Conservation (phyloP, 2,329 filamentous ascomycete genomes). For the Stachybotrys chartarum region DNA sequence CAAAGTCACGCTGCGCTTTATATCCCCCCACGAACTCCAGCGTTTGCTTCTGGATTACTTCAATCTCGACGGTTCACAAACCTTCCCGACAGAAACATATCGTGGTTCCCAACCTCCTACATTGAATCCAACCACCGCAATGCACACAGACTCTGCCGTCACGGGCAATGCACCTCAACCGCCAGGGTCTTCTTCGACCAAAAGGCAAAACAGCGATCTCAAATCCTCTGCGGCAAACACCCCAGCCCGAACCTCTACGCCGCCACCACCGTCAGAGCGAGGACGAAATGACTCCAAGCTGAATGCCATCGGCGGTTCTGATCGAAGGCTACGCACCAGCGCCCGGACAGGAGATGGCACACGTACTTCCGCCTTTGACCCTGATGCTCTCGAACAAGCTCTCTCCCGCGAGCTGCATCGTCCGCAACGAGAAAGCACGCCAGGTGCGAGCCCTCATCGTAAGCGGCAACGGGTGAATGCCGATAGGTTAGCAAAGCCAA, state of each 20-base stretch:
- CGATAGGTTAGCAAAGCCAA: slow-evolving; percentile 41
- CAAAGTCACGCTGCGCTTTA: background rate
- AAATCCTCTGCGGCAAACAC: slow-evolving; percentile 22
- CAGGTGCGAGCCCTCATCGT: slow-evolving; percentile 46
- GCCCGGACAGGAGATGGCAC: slow-evolving; percentile 26
- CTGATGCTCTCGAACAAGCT: slow-evolving; percentile 42
- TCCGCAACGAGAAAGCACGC: slow-evolving; percentile 44
- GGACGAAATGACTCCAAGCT: slow-evolving; percentile 14
- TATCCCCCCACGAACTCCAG: background rate
- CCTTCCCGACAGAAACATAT: too few relatives aligned
- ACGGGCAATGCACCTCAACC: slow-evolving; percentile 20
- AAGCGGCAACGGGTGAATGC: slow-evolving; percentile 55
- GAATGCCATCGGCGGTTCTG: slow-evolving; percentile 5
- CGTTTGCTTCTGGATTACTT: background rate
- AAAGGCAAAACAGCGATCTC: slow-evolving; percentile 21
- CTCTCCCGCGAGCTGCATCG: slow-evolving; percentile 44
- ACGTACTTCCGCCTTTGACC: slow-evolving; percentile 34
- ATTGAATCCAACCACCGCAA: slow-evolving; percentile 20
- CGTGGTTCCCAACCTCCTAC: too few relatives aligned
- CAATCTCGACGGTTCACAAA: too few relatives aligned
- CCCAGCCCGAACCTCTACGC: slow-evolving; percentile 33
- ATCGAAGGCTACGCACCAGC: slow-evolving; percentile 25
- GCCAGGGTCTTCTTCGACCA: slow-evolving; percentile 15
- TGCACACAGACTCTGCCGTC: slow-evolving; percentile 20
- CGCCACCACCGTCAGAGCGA: slow-evolving; percentile 36